Conservation (phyloP, 75 land plant genomes). For the Chamaecyparis obtusa region DNA sequence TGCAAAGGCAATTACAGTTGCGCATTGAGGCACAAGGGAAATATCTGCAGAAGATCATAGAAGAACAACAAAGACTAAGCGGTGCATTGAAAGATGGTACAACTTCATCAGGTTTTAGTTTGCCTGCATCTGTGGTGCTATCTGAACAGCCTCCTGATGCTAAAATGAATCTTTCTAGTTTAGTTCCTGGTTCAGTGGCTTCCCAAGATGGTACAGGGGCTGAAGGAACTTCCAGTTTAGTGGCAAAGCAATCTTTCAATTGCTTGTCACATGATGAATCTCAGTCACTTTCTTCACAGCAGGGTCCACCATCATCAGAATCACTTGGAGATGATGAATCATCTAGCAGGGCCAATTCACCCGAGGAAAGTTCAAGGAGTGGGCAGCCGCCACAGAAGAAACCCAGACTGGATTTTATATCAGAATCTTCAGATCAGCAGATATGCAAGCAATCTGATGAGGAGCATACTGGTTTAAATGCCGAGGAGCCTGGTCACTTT, state of each 20-base stretch:
- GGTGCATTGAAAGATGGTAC: conserved; percentile 41
- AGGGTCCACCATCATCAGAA: conserved; percentile 11
- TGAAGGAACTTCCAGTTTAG: conserved; percentile 11
- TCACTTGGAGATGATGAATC: conserved; percentile 15
- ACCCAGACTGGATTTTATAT: conserved; percentile 8
- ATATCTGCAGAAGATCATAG: conserved; percentile 92
- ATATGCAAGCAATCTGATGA: conserved; percentile 3
- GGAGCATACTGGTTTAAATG: background rate
- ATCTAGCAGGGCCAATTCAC: conserved; percentile 8
- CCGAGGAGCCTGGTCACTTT: background rate
- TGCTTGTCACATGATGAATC: conserved; percentile 16
- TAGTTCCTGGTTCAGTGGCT: background rate
- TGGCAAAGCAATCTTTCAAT: background rate
- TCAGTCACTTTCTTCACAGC: conserved; percentile 12
- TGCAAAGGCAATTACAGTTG: conserved; percentile 89
- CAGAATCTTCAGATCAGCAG: conserved; percentile 13
- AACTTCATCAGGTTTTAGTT: conserved; percentile 25
- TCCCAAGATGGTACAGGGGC: conserved; percentile 10
- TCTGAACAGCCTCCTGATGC: background rate
- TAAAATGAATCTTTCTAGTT: background rate
- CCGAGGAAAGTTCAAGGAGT: conserved; percentile 3
- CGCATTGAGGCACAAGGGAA: conserved; percentile 98
- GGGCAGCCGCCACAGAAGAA: conserved; percentile 5
- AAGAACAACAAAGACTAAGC: conserved; percentile 80
- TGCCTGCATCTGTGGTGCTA: conserved; percentile 14